phyloP scores from a whole-genome alignment of 257 asterid species.

The Solanum corneliomulleri region DNA sequence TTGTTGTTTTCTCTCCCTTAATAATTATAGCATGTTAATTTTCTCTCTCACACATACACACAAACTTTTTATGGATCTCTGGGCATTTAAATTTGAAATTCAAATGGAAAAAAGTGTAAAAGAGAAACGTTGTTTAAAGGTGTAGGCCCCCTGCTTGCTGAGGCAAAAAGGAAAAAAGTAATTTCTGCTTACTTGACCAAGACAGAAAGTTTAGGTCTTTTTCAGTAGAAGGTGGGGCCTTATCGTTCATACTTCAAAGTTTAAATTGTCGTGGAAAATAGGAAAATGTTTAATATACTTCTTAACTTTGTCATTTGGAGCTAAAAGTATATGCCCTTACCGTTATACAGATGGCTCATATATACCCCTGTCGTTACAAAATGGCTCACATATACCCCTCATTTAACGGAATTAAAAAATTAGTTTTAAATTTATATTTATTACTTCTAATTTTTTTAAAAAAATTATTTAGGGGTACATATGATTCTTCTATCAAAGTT shows the following conservation, averaged over 20 bases:
- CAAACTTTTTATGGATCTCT: background rate
- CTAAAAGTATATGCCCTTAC: too few species aligned
- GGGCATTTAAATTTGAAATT: conserved; percentile 50
- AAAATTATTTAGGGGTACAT: too few species aligned
- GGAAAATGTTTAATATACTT: too few species aligned
- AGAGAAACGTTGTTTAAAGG: background rate
- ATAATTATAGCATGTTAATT: background rate
- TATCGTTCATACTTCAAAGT: background rate
- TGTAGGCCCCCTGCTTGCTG: background rate
- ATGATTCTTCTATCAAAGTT: too few species aligned
- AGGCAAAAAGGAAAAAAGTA: background rate
- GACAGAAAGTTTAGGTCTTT: background rate
- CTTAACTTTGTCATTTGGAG: too few species aligned
- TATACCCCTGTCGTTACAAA: too few species aligned
- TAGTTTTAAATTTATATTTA: too few species aligned
- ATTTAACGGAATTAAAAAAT: too few species aligned
- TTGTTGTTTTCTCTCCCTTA: background rate
- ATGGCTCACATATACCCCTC: too few species aligned
- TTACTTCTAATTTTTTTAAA: too few species aligned
- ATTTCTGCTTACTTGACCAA: background rate
- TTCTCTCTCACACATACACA: background rate
- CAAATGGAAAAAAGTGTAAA: conserved; percentile 24
- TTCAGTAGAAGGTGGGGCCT: background rate
- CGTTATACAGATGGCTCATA: too few species aligned
- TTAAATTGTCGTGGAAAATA: background rate